Conservation (phyloP, 352 stramenopile genomes). For the Pythium periplocum region DNA sequence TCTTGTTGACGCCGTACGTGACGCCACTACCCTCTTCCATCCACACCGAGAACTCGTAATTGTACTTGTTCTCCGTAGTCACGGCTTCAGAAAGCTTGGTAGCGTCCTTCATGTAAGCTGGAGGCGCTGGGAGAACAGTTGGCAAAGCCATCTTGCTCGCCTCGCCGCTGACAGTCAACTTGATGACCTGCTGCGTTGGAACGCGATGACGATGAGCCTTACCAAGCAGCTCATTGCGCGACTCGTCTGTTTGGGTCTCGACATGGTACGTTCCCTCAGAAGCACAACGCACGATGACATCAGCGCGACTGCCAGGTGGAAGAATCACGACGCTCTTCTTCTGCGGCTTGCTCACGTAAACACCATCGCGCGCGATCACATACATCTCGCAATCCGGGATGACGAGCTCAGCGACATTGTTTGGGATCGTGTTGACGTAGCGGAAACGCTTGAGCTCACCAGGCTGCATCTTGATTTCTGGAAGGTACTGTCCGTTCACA, state of each 20-base stretch:
- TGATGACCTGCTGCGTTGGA: conserved; percentile 58
- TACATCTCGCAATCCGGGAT: conserved; percentile 45
- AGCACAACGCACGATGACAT: conserved; percentile 52
- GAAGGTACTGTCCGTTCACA: conserved; percentile 73
- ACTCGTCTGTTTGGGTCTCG: conserved; percentile 22
- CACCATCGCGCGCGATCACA: conserved; percentile 65
- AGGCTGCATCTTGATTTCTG: conserved; percentile 38
- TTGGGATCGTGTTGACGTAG: conserved; percentile 76
- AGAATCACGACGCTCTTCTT: conserved; percentile 51
- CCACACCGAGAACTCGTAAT: conserved; percentile 74
- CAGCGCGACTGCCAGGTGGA: conserved; percentile 55
- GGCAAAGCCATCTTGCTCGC: conserved; percentile 26
- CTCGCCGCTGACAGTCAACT: conserved; percentile 36
- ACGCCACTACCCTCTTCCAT: conserved; percentile 34
- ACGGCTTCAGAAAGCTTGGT: conserved; percentile 12
- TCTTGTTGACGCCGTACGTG: conserved; percentile 61
- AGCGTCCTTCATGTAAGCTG: conserved; percentile 52
- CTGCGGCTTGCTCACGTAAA: conserved; percentile 46
- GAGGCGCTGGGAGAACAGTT: conserved; percentile 32
- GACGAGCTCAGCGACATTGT: conserved; percentile 70
- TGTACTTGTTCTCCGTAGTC: conserved; percentile 46
- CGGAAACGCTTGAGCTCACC: conserved; percentile 62
- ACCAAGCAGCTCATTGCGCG: conserved; percentile 51
- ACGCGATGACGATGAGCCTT: conserved; percentile 61
- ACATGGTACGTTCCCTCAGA: conserved; percentile 50